Base-by-base conservation (phyloP, 2,329 filamentous ascomycete species). In the Lachnellula hyalina region DNA sequence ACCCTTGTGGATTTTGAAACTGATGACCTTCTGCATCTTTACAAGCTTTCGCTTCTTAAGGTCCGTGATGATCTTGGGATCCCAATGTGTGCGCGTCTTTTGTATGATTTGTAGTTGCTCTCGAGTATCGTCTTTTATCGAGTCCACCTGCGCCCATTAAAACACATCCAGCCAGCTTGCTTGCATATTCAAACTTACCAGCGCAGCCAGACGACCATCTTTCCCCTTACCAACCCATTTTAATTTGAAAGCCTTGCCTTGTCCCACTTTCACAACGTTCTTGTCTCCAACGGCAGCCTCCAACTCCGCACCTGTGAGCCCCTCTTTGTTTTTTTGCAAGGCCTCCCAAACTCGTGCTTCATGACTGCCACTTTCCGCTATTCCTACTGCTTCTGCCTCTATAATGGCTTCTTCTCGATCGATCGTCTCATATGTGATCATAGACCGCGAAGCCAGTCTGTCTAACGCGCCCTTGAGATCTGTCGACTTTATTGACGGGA, bases 41-140 rank as follows among this genome's bases (percentile, higher is more conserved):
- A 96, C 79, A 49, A 99, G 81, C 76, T 96, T 97, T 68, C 93
- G 85, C 80, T 96, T 96, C 76, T 87, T 92, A 63, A 96, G 76
- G 59, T 97, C 93, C 52, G 83, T 79, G 28, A 96, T 72, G 36
- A 85, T 78, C 73, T 96, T 96, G 50, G 83, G 70, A 65, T 96
- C 89, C 21, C 80, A 74, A 63, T 89, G 78, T 25, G 85, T 83
- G 62, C 83, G 82, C 14, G 81, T 87, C 63, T 86, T 75, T 71
- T 88, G 79, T 65, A 96, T 89, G 48, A 79, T 79, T 68, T 84
- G 78, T 56, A 99, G 80, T 64, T 90, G 84, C 63, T 91, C 82
- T 65, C 83, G 82, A 51, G 90, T 95, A 52, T 81, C 78, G 70
- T 99, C 94, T 65, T 85, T 77, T 65, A 97, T 93, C 21, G 85